Base-by-base conservation (phyloP, 1,284 basidiomycete genomes). In the Melanopsichium pennsylvanicum region DNA sequence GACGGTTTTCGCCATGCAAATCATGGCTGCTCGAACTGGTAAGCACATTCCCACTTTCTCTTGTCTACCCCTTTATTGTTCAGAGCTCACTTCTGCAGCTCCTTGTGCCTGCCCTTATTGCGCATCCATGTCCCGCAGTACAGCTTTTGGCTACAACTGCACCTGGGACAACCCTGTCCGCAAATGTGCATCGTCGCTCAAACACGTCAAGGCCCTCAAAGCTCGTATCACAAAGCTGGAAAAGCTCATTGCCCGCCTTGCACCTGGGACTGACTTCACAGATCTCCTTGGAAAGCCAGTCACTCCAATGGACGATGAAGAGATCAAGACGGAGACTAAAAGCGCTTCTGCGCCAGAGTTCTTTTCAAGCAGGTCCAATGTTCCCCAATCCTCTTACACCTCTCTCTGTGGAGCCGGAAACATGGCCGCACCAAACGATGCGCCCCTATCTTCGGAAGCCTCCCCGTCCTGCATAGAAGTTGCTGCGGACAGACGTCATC, bases 151-250 rank as follows among this genome's bases (percentile, higher is more conserved):
- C 6, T 72, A 68, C 33, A 67, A 71, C 15, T 78, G 76, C 37
- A 78, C 70, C 13, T 78, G 76, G 25, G 52, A 72, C 47, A 72
- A 78, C 37, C 72, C 74, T 2, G 70, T 72, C 11, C 29, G 47
- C 26, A 54, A 54, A 27, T 60, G 55, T 15, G 41, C 60, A 9
- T 52, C 69, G 6, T 51, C 66, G 4, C 40, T 49, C 23, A 76
- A 72, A 49, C 76, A 78, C 23, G 58, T 75, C 33, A 70, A 76
- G 29, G 76, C 76, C 23, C 55, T 78, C 45, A 74, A 78, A 38
- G 63, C 74, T 18, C 57, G 76, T 15, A 71, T 78, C 39, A 51
- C 59, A 37, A 68, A 60, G 46, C 70, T 76, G 68, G 76, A 78
- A 41, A 21, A 60, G 5, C 59, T 76, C 25, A 47, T 78, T 5